Conservation (phyloP, 805 yeast species). For the Zygosaccharomyces gambellarensis region DNA sequence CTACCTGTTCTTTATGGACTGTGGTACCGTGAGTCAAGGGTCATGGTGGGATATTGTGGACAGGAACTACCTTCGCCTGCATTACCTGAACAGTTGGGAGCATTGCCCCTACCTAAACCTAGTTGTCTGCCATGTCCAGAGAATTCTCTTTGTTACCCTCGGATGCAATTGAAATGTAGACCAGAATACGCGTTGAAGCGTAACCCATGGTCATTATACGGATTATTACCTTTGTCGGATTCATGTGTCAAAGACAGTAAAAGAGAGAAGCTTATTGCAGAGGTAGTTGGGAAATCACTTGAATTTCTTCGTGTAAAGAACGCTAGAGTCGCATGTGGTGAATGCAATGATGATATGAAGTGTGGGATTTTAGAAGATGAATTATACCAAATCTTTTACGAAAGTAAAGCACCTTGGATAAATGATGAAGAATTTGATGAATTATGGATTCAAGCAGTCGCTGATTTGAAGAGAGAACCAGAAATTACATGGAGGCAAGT, state of each 20-base stretch:
- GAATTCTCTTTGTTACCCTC: slow-evolving; percentile 68
- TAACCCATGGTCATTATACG: slow-evolving; percentile 36
- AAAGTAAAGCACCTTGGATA: slow-evolving; percentile 35
- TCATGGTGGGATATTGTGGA: slow-evolving; percentile 72
- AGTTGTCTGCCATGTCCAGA: slow-evolving; percentile 73
- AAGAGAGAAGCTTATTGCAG: slow-evolving; percentile 60
- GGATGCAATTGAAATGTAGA: slow-evolving; percentile 60
- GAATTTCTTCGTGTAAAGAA: slow-evolving; percentile 62
- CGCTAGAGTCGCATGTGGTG: slow-evolving; percentile 61
- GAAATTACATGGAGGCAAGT: slow-evolving; percentile 79
- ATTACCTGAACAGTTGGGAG: neutral
- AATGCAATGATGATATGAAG: slow-evolving; percentile 40
- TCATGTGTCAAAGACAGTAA: slow-evolving; percentile 70
- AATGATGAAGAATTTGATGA: slow-evolving; percentile 56
- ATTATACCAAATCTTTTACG: slow-evolving; percentile 47
- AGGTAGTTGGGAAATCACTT: slow-evolving; percentile 61
- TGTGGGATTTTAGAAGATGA: slow-evolving; percentile 51
- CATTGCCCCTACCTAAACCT: slow-evolving; percentile 49
- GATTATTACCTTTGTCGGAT: slow-evolving; percentile 57
- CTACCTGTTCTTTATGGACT: slow-evolving; percentile 39
- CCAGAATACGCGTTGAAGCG: slow-evolving; percentile 54
- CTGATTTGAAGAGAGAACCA: slow-evolving; percentile 59
- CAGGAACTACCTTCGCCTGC: slow-evolving; percentile 38
- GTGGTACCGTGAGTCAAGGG: slow-evolving; percentile 63
- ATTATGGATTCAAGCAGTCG: slow-evolving; percentile 63